Evolutionary conservation across 2,329 filamentous ascomycete genomes (phyloP).

Genomic region (Xylaria sp.): DNA sequence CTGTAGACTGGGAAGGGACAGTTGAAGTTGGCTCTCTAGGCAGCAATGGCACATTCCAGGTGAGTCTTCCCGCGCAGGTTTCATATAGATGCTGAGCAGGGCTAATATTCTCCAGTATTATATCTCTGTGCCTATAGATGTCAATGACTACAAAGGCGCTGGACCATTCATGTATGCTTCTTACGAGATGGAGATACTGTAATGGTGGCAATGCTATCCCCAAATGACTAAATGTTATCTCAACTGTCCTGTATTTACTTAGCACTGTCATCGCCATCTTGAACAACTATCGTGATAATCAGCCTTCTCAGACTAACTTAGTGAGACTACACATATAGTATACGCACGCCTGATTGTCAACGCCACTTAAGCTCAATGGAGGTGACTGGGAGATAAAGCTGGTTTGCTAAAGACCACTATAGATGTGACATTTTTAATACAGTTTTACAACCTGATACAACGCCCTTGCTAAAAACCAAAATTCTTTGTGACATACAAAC

Average conservation of each 20-base stretch:
- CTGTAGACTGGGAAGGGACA: conserved; percentile 62
- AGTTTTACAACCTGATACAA: conserved; percentile 1
- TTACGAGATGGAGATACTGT: conserved; percentile 48
- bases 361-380: neutral
- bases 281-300: neutral
- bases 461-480: conserved; percentile 5
- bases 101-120: conserved; percentile 53
- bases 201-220: neutral
- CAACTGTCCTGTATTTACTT: neutral
- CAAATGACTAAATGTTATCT: neutral
- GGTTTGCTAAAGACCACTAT: neutral
- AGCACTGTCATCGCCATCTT: neutral
- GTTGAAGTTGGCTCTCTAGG: conserved; percentile 62
- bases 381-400: neutral
- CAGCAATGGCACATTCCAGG: conserved; percentile 61
- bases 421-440: neutral
- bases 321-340: no score
- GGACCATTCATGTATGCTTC: conserved; percentile 55
- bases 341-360: no score
- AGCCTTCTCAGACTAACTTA: no score
- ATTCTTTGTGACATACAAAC: conserved; percentile 17
- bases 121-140: conserved; percentile 52
- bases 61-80: conserved; percentile 44
- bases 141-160: conserved; percentile 54
- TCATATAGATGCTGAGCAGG: neutral